These are phyloP conservation scores for Plasmodiophora brassicae DNA, from an alignment of 208 protist species.

Conservation along the genomic window DNA sequence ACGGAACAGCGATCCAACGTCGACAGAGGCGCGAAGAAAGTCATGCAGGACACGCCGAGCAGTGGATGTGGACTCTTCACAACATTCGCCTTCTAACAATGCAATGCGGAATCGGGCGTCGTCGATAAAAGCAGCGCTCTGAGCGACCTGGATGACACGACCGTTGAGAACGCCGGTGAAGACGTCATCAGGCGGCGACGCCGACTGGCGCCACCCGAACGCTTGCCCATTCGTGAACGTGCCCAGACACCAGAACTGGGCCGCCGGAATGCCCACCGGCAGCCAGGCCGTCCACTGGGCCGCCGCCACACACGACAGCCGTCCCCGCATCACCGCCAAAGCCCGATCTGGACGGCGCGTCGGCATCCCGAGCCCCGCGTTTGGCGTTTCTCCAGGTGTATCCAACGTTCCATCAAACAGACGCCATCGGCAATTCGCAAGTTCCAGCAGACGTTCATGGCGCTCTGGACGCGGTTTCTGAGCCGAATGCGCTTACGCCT, in stretches of 20 bases:
- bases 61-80: background rate
- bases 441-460: no score
- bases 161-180: constrained; percentile 29
- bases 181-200: no score
- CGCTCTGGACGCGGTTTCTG: no score
- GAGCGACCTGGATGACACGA: background rate
- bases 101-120: background rate
- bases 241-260: background rate
- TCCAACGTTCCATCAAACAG: no score
- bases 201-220: constrained; percentile 35
- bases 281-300: constrained; percentile 31
- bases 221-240: constrained; percentile 39
- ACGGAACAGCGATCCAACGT: background rate
- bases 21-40: background rate
- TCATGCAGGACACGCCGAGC: background rate
- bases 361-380: no score
- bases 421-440: no score
- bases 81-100: background rate
- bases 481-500: no score
- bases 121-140: background rate
- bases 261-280: background rate
- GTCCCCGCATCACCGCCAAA: no score
- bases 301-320: no score
- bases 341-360: no score
- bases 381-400: no score